A percentile compares a stretch with the other conserved stretches of the same genome.
Evolutionary conservation across 2,329 filamentous ascomycete genomes (phyloP).

Genomic region (Hymenoscyphus albidus): DNA sequence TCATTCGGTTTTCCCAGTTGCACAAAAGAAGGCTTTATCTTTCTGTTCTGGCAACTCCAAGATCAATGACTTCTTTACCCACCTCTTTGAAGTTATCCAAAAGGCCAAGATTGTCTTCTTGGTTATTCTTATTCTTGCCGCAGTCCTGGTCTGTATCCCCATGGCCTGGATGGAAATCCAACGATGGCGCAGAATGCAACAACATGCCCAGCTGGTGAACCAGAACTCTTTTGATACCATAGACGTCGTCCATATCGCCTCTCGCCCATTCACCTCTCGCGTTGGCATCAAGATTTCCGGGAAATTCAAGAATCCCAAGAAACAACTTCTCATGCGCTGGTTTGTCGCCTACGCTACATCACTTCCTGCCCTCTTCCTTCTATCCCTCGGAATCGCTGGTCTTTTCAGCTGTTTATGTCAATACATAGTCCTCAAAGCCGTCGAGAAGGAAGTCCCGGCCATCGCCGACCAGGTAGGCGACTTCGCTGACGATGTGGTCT

Average conservation of each 20-base stretch:
- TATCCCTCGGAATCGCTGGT: conserved; percentile 63
- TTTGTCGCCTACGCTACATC: conserved; percentile 66
- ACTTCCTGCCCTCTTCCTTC: conserved; percentile 62
- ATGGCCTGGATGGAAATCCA: conserved; percentile 80
- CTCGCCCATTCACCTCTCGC: conserved; percentile 70
- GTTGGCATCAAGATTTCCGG: conserved; percentile 67
- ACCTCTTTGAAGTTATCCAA: conserved; percentile 61
- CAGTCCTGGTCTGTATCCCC: conserved; percentile 68
- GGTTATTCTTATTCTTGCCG: conserved; percentile 66
- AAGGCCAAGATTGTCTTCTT: conserved; percentile 72
- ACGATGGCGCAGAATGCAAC: conserved; percentile 69
- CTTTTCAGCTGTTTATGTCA: conserved; percentile 65
- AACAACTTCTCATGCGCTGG: conserved; percentile 64
- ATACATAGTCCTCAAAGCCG: conserved; percentile 57
- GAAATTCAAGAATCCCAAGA: conserved; percentile 56
- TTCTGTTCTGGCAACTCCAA: conserved; percentile 87
- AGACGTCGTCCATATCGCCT: conserved; percentile 85
- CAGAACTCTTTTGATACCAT: conserved; percentile 70
- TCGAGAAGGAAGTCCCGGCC: conserved; percentile 61
- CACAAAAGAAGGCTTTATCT: conserved; percentile 73
- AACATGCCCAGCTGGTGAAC: conserved; percentile 63
- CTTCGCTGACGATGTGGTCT: conserved; percentile 63
- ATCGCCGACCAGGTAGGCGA: conserved; percentile 60
- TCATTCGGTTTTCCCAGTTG: conserved; percentile 72
- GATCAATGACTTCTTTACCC: conserved; percentile 79